Percentiles rank a stretch among this genome's conserved stretches.
phyloP scores from a whole-genome alignment of 164 flowering plant species.

The Chloranthus sessilifolius region DNA sequence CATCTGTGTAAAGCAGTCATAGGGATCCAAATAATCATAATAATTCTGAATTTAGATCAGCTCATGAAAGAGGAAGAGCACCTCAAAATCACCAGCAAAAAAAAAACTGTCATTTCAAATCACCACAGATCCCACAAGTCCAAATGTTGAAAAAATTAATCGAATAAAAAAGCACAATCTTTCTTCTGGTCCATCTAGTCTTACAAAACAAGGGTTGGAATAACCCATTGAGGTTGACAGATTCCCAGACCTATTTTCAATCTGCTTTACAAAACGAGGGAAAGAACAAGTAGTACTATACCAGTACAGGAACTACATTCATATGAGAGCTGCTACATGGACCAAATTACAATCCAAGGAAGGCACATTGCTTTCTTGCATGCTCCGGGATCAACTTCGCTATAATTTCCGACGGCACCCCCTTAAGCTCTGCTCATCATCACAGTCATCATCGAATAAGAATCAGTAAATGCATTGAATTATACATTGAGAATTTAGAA shows the following conservation, averaged over 20 bases:
- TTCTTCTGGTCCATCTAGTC: slow-evolving; percentile 17
- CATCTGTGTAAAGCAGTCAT: too few species aligned
- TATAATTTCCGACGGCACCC: slow-evolving; percentile 48
- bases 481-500: background rate
- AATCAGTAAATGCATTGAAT: background rate
- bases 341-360: slow-evolving; percentile 43
- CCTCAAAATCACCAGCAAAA: background rate
- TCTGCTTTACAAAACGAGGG: slow-evolving; percentile 26
- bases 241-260: slow-evolving; percentile 17
- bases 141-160: slow-evolving; percentile 3
- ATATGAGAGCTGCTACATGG: too few species aligned
- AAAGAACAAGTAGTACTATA: slow-evolving; percentile 1
- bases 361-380: slow-evolving; percentile 74
- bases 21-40: background rate
- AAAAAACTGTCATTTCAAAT: too few species aligned
- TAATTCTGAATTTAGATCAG: background rate
- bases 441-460: slow-evolving; percentile 24
- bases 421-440: slow-evolving; percentile 54
- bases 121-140: too few species aligned
- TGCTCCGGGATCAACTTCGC: slow-evolving; percentile 68
- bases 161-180: background rate
- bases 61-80: background rate
- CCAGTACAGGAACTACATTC: background rate
- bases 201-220: slow-evolving; percentile 26
- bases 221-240: slow-evolving; percentile 16